These are phyloP conservation scores for Clonostachys sp. DNA, from an alignment of 2,329 filamentous ascomycete species.

Conservation along the genomic window DNA sequence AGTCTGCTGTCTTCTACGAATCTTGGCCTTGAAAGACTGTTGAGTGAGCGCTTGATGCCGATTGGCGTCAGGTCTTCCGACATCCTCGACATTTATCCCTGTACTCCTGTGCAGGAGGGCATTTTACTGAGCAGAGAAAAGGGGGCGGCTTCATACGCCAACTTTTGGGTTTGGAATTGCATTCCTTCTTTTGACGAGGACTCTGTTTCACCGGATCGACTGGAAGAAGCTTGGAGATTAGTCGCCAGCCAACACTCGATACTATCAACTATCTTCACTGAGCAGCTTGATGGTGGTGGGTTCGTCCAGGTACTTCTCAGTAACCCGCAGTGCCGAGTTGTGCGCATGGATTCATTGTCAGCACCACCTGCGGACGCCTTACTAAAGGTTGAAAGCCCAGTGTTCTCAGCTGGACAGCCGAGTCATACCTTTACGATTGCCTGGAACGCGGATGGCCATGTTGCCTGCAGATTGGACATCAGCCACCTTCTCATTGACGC, in stretches of 20 bases:
- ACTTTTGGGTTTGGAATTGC: background rate
- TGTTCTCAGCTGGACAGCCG: constrained; percentile 3
- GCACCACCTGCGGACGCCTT: constrained; percentile 8
- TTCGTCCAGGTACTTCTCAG: constrained; percentile 23
- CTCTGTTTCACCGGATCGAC: constrained; percentile 1
- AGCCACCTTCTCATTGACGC: constrained; percentile 27
- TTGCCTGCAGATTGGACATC: constrained; percentile 22
- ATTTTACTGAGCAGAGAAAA: background rate
- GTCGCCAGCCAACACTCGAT: constrained; percentile 19
- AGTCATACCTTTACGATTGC: constrained; percentile 16
- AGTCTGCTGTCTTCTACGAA: constrained; percentile 25
- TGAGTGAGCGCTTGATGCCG: constrained; percentile 8
- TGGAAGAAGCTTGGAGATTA: constrained; percentile 5
- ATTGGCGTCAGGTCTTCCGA: background rate
- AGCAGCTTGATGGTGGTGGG: constrained; percentile 11
- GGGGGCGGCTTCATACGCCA: background rate
- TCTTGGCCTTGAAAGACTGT: constrained; percentile 31
- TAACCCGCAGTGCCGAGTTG: background rate
- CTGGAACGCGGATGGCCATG: constrained; percentile 3
- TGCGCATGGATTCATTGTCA: constrained; percentile 13
- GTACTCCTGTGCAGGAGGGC: background rate
- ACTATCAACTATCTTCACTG: constrained; percentile 23
- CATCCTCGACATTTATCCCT: background rate
- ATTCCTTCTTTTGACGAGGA: background rate
- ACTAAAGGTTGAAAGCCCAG: constrained; percentile 5